Evolutionary conservation across 2,329 filamentous ascomycete species (phyloP).

Genomic region (Onygenales sp.): DNA sequence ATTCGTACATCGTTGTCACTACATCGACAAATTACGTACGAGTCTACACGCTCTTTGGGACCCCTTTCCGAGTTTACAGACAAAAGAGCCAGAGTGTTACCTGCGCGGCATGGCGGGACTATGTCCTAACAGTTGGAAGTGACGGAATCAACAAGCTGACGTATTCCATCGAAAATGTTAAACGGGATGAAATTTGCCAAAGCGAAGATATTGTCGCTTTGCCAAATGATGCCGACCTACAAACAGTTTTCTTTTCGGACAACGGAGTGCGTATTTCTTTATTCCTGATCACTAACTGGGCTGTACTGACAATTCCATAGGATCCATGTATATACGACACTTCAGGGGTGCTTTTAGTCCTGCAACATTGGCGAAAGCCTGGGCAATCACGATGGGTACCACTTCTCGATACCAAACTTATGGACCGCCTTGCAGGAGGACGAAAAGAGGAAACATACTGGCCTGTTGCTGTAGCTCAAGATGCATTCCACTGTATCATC

Average conservation of each 20-base stretch:
- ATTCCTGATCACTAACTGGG: background rate
- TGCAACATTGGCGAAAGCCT: slow-evolving; percentile 81
- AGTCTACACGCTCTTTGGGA: slow-evolving; percentile 85
- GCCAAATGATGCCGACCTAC: slow-evolving; percentile 61
- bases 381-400: slow-evolving; percentile 87
- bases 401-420: slow-evolving; percentile 75
- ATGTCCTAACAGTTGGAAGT: slow-evolving; percentile 89
- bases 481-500: slow-evolving; percentile 97
- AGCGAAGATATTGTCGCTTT: slow-evolving; percentile 87
- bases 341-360: slow-evolving; percentile 74
- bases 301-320: slow-evolving; percentile 30
- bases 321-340: slow-evolving; percentile 96
- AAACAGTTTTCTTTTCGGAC: slow-evolving; percentile 85
- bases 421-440: slow-evolving; percentile 73
- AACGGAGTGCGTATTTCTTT: slow-evolving; percentile 54
- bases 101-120: slow-evolving; percentile 89
- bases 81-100: slow-evolving; percentile 91
- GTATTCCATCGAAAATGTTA: slow-evolving; percentile 92
- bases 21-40: slow-evolving; percentile 83
- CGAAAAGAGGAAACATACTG: slow-evolving; percentile 87
- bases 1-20: slow-evolving; percentile 81
- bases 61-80: slow-evolving; percentile 79
- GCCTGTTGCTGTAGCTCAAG: slow-evolving; percentile 83
- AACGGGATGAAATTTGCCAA: slow-evolving; percentile 87
- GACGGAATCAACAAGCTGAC: slow-evolving; percentile 69